A percentile compares a stretch with the other conserved stretches of the same genome.
Conservation (phyloP, 2,329 filamentous ascomycete species). For the Penicillium decumbens region DNA sequence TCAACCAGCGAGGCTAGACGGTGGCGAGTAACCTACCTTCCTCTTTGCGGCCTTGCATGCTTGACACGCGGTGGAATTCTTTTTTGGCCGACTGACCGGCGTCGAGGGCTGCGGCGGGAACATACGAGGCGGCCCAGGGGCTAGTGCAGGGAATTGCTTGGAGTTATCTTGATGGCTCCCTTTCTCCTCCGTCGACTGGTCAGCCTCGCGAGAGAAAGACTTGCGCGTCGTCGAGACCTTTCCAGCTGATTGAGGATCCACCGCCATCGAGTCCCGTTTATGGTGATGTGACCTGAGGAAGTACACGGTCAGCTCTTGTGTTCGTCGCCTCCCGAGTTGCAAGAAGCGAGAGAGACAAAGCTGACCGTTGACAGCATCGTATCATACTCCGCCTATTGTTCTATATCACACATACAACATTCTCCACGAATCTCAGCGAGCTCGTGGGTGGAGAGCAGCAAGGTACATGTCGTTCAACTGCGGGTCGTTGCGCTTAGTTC, state of each 20-base stretch:
- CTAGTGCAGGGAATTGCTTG: constrained; percentile 27
- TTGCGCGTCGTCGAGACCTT: neutral
- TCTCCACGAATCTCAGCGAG: constrained; percentile 1
- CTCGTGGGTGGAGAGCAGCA: neutral
- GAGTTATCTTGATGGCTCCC: constrained; percentile 17
- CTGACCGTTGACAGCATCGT: constrained; percentile 1
- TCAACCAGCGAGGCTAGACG: no score
- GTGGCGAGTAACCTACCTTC: constrained; percentile 23
- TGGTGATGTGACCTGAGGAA: neutral
- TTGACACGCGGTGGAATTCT: constrained; percentile 36
- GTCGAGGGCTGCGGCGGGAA: constrained; percentile 16
- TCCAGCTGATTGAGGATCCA: neutral
- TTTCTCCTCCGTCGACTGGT: neutral
- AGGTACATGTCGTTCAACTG: constrained; percentile 7
- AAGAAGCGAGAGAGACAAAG: neutral
- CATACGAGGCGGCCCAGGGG: constrained; percentile 25
- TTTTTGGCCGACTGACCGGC: constrained; percentile 29
- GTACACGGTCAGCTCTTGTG: neutral
- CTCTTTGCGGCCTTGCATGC: constrained; percentile 37
- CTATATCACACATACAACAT: constrained; percentile 4
- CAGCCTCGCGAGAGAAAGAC: neutral
- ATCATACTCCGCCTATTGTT: neutral
- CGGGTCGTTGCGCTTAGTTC: neutral
- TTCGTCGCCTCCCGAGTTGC: neutral
- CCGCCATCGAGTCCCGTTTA: neutral